A percentile compares a stretch with the other conserved stretches of the same genome.
Conservation (phyloP, 768 basidiomycete species). For the Lentinus tigrinus region DNA sequence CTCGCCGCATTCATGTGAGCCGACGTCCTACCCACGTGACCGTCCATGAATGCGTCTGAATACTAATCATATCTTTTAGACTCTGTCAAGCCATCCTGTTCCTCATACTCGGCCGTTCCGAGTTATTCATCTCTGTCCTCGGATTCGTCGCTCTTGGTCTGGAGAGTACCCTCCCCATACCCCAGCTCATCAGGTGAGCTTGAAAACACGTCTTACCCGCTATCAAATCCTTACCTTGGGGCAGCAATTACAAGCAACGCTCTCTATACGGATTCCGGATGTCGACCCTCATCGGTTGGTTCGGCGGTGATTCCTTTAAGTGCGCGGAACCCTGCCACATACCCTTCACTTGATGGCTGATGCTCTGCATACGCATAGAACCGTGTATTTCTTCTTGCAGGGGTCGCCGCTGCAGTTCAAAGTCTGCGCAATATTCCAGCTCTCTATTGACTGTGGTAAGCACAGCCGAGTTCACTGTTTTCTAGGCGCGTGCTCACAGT, state of each 20-base stretch:
- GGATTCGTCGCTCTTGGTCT: conserved; percentile 80
- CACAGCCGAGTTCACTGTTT: conserved; percentile 2
- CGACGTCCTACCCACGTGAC: neutral
- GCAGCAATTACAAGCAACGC: conserved; percentile 74
- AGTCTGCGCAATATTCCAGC: conserved; percentile 79
- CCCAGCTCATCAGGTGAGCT: conserved; percentile 72
- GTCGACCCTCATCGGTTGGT: conserved; percentile 82
- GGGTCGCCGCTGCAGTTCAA: conserved; percentile 77
- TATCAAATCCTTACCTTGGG: neutral
- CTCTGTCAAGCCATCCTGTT: conserved; percentile 72
- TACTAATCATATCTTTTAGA: conserved; percentile 30
- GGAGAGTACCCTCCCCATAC: conserved; percentile 84
- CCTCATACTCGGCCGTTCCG: conserved; percentile 67
- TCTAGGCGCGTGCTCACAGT: conserved; percentile 12
- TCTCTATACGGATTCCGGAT: conserved; percentile 84
- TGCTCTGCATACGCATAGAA: conserved; percentile 38
- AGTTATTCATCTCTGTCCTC: conserved; percentile 57
- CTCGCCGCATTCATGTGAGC: conserved; percentile 74
- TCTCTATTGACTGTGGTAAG: conserved; percentile 76
- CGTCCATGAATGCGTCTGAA: neutral
- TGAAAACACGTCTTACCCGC: neutral
- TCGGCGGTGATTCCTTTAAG: conserved; percentile 86
- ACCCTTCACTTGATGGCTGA: neutral
- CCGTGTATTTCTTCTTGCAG: conserved; percentile 77
- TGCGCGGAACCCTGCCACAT: conserved; percentile 30